A percentile compares a stretch with the other conserved stretches of the same genome.
Evolutionary conservation across 768 basidiomycete species (phyloP).

Genomic region (Tylopilus intermedius): DNA sequence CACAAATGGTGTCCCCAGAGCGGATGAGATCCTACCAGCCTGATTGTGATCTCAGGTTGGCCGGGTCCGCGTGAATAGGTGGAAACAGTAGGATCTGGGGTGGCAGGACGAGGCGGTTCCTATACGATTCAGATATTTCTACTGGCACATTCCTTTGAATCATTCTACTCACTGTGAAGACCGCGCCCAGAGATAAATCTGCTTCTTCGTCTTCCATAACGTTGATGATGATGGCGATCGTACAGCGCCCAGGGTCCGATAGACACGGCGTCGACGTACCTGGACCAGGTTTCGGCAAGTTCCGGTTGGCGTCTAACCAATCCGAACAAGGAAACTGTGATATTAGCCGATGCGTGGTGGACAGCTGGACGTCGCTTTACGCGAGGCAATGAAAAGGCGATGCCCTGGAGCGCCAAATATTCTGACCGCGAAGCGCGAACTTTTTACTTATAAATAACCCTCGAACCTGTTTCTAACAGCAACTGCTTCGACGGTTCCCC

Average conservation of each 20-base stretch:
- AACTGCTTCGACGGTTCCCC: background rate
- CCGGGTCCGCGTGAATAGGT: conserved; percentile 40
- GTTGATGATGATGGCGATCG: background rate
- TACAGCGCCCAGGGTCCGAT: background rate
- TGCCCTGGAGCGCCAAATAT: background rate
- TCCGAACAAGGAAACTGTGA: background rate
- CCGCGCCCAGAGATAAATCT: conserved; percentile 35
- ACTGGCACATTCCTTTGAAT: background rate
- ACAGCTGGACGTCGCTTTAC: background rate
- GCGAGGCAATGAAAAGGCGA: background rate
- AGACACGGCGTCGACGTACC: too few relatives aligned
- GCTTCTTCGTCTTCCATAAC: conserved; percentile 23
- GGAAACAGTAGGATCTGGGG: conserved; percentile 55
- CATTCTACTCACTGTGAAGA: conserved; percentile 46
- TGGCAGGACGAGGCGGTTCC: conserved; percentile 66
- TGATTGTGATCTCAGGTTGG: conserved; percentile 44
- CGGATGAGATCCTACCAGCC: conserved; percentile 74
- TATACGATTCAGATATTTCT: background rate
- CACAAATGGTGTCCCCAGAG: conserved; percentile 81
- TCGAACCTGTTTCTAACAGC: background rate
- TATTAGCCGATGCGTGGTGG: background rate
- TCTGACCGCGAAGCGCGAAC: background rate
- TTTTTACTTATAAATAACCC: background rate
- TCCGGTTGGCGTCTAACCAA: background rate
- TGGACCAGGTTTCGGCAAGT: background rate